Evolutionary conservation across 1,284 basidiomycete genomes (phyloP), one percentile per base, ranked within the genome.

Genomic region (Sanghuangporus baumii): DNA sequence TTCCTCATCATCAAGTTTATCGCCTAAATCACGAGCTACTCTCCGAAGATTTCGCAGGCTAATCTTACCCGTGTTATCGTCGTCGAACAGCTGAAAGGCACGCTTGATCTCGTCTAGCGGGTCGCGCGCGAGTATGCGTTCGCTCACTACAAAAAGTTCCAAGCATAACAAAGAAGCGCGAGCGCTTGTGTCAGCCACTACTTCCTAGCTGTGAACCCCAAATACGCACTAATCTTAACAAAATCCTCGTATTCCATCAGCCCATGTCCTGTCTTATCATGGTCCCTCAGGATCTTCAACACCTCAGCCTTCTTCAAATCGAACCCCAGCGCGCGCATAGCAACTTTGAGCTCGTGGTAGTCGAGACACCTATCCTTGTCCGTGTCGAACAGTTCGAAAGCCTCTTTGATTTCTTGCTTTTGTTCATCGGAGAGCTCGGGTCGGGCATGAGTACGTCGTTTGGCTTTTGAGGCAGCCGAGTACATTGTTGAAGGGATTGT

Each of bases 271-370:
- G 85, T 85, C 77, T 94, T 93, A 73, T 98, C 96, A 71, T 96
- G 86, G 71, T 98, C 96, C 51, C 94, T 81, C 64, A 99, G 79
- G 55, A 99, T 82, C 76, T 98, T 98, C 68, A 99, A 79, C 59
- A 99, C 96, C 75, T 99, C 97, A 0, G 94, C 93, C 78, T 99
- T 99, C 79, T 98, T 98, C 74, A 98, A 76, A 74, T 98, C 97
- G 72, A 99, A 99, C 0, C 97, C 97, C 54, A 99, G 79, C 3
- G 97, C 97, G 55, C 97, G 85, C 93, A 99, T 95, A 51, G 96
- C 95, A 67, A 99, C 97, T 74, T 98, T 98, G 70, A 99, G 84
- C 75, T 99, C 97, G 77, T 99, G 96, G 76, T 98, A 99, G 78
- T 96, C 95, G 66, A 97, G 82, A 59, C 83, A 88, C n/a, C 94